Evolutionary conservation across 2,329 filamentous ascomycete species (phyloP).

Genomic region (Lachnellula willkommii): DNA sequence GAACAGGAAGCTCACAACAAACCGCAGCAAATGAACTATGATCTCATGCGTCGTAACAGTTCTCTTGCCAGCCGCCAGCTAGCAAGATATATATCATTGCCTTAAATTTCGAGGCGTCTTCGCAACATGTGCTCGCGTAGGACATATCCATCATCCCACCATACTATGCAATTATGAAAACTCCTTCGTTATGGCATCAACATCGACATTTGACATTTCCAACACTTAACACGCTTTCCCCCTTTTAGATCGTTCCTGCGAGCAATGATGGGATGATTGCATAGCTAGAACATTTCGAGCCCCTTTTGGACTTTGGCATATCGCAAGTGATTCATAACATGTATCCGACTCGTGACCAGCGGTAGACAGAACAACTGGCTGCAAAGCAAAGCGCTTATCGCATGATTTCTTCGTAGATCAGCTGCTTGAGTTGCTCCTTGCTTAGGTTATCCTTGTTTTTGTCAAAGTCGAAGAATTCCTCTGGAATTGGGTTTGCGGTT

Average conservation of each 20-base stretch:
- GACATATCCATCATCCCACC: background rate
- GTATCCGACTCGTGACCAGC: background rate
- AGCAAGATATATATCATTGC: background rate
- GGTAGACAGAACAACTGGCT: background rate
- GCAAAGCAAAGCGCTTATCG: slow-evolving; percentile 19
- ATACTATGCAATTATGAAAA: slow-evolving; percentile 4
- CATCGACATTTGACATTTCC: background rate
- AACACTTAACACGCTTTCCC: background rate
- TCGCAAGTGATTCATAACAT: background rate
- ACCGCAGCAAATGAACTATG: slow-evolving; percentile 2
- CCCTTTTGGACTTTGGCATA: background rate
- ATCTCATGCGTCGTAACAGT: slow-evolving; percentile 6
- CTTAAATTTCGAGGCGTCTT: background rate
- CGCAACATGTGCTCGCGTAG: background rate
- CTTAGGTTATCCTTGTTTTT: slow-evolving; percentile 99
- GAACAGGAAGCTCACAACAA: background rate
- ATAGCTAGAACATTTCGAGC: background rate
- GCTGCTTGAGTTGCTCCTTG: slow-evolving; percentile 95
- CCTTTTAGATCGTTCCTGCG: background rate
- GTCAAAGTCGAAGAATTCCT: slow-evolving; percentile 99
- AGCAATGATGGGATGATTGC: background rate
- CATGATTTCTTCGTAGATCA: slow-evolving; percentile 97
- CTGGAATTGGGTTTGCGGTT: slow-evolving; percentile 90
- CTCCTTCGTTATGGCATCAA: background rate
- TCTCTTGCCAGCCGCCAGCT: background rate